Conservation (phyloP, 495 filamentous ascomycete genomes). For the Wilcoxina mikolae region DNA sequence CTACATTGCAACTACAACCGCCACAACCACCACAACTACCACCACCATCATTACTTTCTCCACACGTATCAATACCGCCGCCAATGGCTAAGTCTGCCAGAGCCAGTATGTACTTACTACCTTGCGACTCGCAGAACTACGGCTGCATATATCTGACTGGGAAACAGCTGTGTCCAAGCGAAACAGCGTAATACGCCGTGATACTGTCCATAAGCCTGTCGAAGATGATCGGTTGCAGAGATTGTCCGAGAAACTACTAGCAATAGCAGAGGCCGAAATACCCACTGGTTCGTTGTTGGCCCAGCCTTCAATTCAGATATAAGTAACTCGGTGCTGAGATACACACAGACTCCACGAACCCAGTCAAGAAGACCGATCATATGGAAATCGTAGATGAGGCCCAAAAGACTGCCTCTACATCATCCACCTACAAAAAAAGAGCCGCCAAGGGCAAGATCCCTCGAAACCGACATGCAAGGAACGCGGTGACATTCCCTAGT, state of each 20-base stretch:
- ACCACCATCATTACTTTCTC: background rate
- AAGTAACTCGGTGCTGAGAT: background rate
- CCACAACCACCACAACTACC: background rate
- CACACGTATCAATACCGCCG: background rate
- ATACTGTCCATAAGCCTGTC: constrained; percentile 8
- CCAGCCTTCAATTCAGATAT: background rate
- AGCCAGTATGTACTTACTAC: background rate
- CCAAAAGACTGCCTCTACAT: background rate
- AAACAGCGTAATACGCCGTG: constrained; percentile 4
- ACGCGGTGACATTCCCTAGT: background rate
- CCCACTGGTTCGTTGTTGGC: background rate
- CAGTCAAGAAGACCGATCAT: background rate
- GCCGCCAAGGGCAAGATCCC: background rate
- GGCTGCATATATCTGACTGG: too few species aligned
- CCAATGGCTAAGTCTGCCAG: background rate
- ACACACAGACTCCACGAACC: constrained; percentile 2
- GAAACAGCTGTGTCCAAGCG: constrained; percentile 7
- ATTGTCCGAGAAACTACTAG: constrained; percentile 11
- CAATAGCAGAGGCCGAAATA: constrained; percentile 1
- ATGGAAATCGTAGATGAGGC: constrained; percentile 2
- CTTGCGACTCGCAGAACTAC: background rate
- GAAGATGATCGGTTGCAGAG: constrained; percentile 8
- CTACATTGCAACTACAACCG: too few species aligned
- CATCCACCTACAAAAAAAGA: background rate
- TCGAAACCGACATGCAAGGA: background rate